A percentile compares a stretch with the other conserved stretches of the same genome.
These are phyloP conservation scores for Musa beccarii DNA, from an alignment of 176 grass and related monocot species.

Conservation along the genomic window DNA sequence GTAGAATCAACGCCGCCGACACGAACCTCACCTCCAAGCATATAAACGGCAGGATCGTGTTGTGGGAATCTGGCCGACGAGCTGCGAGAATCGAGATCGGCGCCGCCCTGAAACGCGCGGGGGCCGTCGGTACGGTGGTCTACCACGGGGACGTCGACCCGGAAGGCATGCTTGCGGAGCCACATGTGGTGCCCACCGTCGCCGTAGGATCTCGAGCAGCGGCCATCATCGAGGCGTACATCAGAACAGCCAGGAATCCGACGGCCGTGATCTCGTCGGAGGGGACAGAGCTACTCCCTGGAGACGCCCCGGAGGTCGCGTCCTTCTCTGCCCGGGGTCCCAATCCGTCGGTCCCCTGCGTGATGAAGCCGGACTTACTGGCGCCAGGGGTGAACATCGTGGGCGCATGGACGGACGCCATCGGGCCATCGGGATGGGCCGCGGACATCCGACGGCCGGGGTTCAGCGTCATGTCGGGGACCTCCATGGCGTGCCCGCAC, in stretches of 20 bases:
- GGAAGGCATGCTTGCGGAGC: conserved; percentile 77
- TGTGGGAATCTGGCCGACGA: conserved; percentile 29
- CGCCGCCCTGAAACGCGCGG: conserved; percentile 56
- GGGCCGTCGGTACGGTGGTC: conserved; percentile 60
- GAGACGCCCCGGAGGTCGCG: conserved; percentile 73
- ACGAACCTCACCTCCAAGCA: conserved; percentile 48
- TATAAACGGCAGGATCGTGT: conserved; percentile 35
- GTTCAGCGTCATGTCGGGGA: conserved; percentile 91
- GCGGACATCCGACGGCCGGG: conserved; percentile 50
- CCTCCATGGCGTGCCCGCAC: conserved; percentile 97
- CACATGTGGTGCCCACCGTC: conserved; percentile 70
- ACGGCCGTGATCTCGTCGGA: conserved; percentile 62
- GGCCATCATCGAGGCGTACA: conserved; percentile 47
- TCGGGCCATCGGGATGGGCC: conserved; percentile 63
- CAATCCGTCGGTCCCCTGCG: conserved; percentile 65
- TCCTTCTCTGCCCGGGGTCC: conserved; percentile 86
- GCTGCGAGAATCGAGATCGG: conserved; percentile 52
- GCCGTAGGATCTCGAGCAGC: conserved; percentile 54
- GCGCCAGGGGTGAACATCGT: conserved; percentile 89
- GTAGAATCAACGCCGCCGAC: conserved; percentile 60
- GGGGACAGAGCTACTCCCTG: conserved; percentile 67
- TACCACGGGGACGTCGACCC: conserved; percentile 48
- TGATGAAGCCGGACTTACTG: conserved; percentile 76
- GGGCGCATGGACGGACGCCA: conserved; percentile 73
- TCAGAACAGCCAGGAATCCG: conserved; percentile 30